Evolutionary conservation across 345 rosid species (phyloP), one percentile per base, ranked within the genome.

Genomic region (Syzygium aromaticum): DNA sequence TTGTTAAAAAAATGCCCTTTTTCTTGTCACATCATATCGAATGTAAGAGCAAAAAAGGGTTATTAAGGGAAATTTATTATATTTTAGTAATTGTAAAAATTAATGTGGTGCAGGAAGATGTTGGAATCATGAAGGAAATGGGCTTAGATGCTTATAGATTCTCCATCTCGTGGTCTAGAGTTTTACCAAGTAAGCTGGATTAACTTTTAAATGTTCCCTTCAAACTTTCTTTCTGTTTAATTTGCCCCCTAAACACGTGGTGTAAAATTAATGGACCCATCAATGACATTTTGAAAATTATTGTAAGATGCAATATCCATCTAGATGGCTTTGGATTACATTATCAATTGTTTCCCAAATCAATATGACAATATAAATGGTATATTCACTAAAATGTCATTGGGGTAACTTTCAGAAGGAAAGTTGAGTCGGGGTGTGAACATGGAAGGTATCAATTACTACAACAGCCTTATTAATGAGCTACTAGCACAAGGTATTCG

Each of bases 131-230:
- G 90, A 91, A 89, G 82, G 90, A 87, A 14, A 90, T 92, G 91
- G 90, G 90, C 21, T 83, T 92, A 7, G 93, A 92, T 88, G 92
- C 91, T 8, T 92, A 88, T 84, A 88, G 94, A 77, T 89, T 92
- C 82, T 92, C 94, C 25, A 90, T 92, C 51, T 91, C 94, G 21
- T 92, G 94, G 94, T 56, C 93, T 8, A 88, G 94, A 56, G 86
- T 92, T 49, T 56, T 92, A 25, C 94, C 92, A 46, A 88, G 93
- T 92, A 80, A 54, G 61, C 4, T 28, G 21, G 6, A 40, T 46
- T 27, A 21, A 21, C 1, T 17, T 46, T 52, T 30, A 33, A 7
- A 10, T 33, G 16, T 43, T 8, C 23, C 85, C 22, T 21, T 11
- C 14, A 82, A 78, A 25, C 33, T n/a, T 30, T 30, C 3, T 38